Evolutionary conservation across 306 rosid species (phyloP).

Genomic region (Cicer arietinum): DNA sequence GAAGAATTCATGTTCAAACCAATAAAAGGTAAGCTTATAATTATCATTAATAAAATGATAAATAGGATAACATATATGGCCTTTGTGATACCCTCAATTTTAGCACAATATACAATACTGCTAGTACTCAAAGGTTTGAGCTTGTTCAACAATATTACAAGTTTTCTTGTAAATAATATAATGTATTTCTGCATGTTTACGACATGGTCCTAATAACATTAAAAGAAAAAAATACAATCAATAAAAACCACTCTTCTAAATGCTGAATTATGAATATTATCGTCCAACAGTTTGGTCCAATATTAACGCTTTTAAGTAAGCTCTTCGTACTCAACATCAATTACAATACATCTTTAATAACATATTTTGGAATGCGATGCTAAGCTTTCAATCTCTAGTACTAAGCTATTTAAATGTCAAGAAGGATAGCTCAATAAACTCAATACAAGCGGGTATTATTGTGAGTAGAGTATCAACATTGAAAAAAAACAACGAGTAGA

Average conservation of each 20-base stretch:
- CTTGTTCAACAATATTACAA: constrained; percentile 1
- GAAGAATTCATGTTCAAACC: neutral
- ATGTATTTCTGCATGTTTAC: neutral
- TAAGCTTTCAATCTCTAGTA: constrained; percentile 20
- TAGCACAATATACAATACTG: constrained; percentile 25
- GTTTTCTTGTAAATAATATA: neutral
- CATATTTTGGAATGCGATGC: constrained; percentile 14
- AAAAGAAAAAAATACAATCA: neutral
- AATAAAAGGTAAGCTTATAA: constrained; percentile 7
- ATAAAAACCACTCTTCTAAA: constrained; percentile 1
- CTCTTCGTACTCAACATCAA: constrained; percentile 25
- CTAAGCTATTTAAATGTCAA: constrained; percentile 14
- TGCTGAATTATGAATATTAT: constrained; percentile 25
- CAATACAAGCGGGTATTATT: constrained; percentile 3
- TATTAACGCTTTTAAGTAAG: constrained; percentile 24
- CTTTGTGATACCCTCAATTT: constrained; percentile 15
- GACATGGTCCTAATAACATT: neutral
- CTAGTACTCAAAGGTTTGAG: constrained; percentile 2
- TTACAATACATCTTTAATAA: constrained; percentile 11
- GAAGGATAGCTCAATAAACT: neutral
- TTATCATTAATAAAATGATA: neutral
- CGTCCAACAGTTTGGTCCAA: constrained; percentile 18
- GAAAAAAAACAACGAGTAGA: neutral
- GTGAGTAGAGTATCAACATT: neutral
- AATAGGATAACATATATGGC: constrained; percentile 25